Evolutionary conservation across 2,329 filamentous ascomycete genomes (phyloP), one percentile per base, ranked within the genome.

Genomic region (Beauveria medogensis): DNA sequence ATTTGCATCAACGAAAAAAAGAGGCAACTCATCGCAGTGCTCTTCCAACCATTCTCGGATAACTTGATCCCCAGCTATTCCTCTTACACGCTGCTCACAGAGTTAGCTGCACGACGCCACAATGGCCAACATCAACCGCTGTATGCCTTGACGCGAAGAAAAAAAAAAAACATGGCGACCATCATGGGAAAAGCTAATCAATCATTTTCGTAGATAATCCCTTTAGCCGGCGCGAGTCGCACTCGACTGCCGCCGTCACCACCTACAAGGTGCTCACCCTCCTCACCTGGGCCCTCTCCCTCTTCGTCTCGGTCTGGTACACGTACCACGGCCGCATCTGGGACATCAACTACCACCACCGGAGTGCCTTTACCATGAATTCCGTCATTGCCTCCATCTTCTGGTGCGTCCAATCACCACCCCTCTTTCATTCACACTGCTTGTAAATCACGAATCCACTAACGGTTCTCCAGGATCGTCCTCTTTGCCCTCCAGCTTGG

Each of bases 281-380:
- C 48, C 63, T 91, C 55, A 87, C 86, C 41, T 96, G 90, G 88
- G 74, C 91, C 30, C 75, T 95, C 50, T 83, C 91, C 44, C 77
- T 94, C 59, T 73, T 91, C 67, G 80, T 86, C 55, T 85, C 87
- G 62, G 77, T 94, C 71, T 91, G 90, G 78, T 95, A 94, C 73
- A 84, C 84, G 54, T 74, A 88, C 64, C 80, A 82, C 63, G 80
- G 82, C 64, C 86, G 82, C 62, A 90, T 96, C 71, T 93, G 88
- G 87, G 83, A 83, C 60, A 86, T 91, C 74, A 92, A 92, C 71
- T 75, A 80, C 61, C 76, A 78, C 57, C 82, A 85, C 66, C 79
- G 76, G 41, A 92, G 89, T 8, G 88, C 88, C 9, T 96, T 95
- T 73, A 85, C 86, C 52, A 80, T 92, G 75, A 92, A 89, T 75